phyloP scores from a whole-genome alignment of 495 filamentous ascomycete genomes.

The Daldinia concentrica region DNA sequence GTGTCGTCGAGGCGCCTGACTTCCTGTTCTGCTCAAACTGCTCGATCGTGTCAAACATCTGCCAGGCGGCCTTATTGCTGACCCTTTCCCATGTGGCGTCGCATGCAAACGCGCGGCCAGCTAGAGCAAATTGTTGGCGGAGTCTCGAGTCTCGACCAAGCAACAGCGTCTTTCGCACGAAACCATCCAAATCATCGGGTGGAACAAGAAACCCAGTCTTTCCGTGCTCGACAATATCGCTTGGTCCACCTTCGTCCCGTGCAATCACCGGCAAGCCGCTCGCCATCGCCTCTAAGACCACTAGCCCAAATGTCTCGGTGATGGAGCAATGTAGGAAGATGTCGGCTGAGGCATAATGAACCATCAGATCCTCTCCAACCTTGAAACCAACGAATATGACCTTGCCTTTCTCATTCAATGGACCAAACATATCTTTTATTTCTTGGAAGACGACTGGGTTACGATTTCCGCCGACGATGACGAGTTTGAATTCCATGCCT shows the following conservation, averaged over 20 bases:
- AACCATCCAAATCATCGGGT: slow-evolving; percentile 62
- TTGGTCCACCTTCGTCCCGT: slow-evolving; percentile 70
- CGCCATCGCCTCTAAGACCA: slow-evolving; percentile 72
- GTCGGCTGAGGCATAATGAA: slow-evolving; percentile 67
- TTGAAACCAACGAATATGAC: slow-evolving; percentile 69
- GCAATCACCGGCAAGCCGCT: slow-evolving; percentile 71
- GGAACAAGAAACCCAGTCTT: slow-evolving; percentile 66
- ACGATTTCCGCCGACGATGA: slow-evolving; percentile 70
- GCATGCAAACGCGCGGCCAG: slow-evolving; percentile 61
- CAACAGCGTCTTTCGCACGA: slow-evolving; percentile 57
- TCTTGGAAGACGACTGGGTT: slow-evolving; percentile 65
- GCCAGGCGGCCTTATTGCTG: slow-evolving; percentile 67
- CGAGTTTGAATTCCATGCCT: slow-evolving; percentile 65
- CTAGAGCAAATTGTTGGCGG: slow-evolving; percentile 50
- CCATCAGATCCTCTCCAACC: slow-evolving; percentile 62
- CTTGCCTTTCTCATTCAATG: slow-evolving; percentile 52
- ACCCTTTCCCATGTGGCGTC: slow-evolving; percentile 72
- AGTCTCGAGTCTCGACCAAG: slow-evolving; percentile 52
- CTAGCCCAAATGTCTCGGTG: slow-evolving; percentile 72
- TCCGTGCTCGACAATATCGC: slow-evolving; percentile 66
- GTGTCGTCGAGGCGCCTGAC: slow-evolving; percentile 8
- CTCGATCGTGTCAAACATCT: slow-evolving; percentile 62
- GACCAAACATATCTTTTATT: slow-evolving; percentile 61
- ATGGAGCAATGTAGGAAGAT: slow-evolving; percentile 72
- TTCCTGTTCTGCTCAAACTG: slow-evolving; percentile 44